Evolutionary conservation across 2,329 filamentous ascomycete species (phyloP), one percentile per base, ranked within the genome.

Genomic region (Xylariaceae sp.): DNA sequence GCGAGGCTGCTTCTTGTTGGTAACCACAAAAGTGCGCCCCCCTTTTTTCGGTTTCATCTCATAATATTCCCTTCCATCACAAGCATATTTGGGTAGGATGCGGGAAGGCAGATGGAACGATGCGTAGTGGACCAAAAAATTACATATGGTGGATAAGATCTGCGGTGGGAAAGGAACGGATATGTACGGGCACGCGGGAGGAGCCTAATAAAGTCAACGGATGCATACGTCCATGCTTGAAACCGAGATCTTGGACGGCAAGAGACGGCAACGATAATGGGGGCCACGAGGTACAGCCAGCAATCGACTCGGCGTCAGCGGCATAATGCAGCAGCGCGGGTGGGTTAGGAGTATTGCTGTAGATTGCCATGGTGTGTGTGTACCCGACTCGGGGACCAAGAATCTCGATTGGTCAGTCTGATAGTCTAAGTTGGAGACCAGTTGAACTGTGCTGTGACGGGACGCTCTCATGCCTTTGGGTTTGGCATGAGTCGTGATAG

Each of bases 171-270:
- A 64, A 63, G 63, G 63, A 62, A 58, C 67, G 66, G 67, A 65
- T 67, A 67, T 68, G 66, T 68, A 68, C 63, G 67, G 67, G 65
- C 59, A 49, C 36, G 54, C 68, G 68, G 68, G 68, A 70, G 67
- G 67, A 68, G 66, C 68, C 67, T 69, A 68, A 68, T 60, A 53
- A 60, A 62, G 61, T 56, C 61, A 61, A 65, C 66, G 68, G 68
- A 65, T 69, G 65, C 67, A 68, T 65, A 65, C 57, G 60, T 65
- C 59, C 60, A 68, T 69, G 67, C 63, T 62, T 64, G 63, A 61
- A 65, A 67, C 63, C 58, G 46, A 67, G 60, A 64, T 65, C 55
- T 57, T 60, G 36, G 55, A 56, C 60, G 58, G 57, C 55, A 62
- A 61, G 53, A 58, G 59, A 61, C 61, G 56, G 56, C 48, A 56